Evolutionary conservation across 2,329 filamentous ascomycete genomes (phyloP), one percentile per base, ranked within the genome.

Genomic region (Pseudopyricularia javanii): DNA sequence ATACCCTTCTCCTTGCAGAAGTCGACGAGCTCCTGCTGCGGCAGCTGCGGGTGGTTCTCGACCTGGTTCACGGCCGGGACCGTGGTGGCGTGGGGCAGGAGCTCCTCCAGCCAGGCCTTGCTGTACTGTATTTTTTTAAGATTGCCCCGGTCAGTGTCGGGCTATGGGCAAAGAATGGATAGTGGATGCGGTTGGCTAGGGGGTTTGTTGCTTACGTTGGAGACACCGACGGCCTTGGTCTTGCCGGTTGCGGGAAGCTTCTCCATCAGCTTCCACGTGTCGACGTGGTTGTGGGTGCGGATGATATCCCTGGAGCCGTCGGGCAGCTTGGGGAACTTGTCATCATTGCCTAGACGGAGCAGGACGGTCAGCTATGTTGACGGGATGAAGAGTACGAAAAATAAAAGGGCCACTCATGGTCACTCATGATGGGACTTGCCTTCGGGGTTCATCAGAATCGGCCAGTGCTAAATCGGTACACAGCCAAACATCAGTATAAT

Each of bases 241-340:
- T 82, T 83, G 58, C 81, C 81, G 0, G 78, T 75, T 7, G 68
- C 67, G 6, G 85, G 70, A 5, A 88, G 70, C 57, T 74, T 76
- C 72, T 89, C 86, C 76, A 89, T 83, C 65, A 77, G 78, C 70
- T 83, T 83, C 86, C 86, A 94, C 50, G 86, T 88, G 55, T 87
- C 75, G 58, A 86, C 71, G 66, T 91, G 86, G 60, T 81, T 82
- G 74, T 84, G 83, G 58, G 73, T 74, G 60, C 69, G 75, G 63
- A 85, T 74, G 53, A 93, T 79, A 66, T 94, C 88, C 57, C 88
- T 82, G 47, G 75, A 77, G 57, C 88, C 88, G 63, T 91, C 84
- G 14, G 80, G 71, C 51, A 80, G 79, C 66, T 83, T 89, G 59
- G 88, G 88, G 70, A 91, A 88, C 56, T 78, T 75, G 60, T 85